Percentiles rank a stretch among this genome's conserved stretches.
phyloP scores from a whole-genome alignment of 495 filamentous ascomycete species.

The Podospora comata region DNA sequence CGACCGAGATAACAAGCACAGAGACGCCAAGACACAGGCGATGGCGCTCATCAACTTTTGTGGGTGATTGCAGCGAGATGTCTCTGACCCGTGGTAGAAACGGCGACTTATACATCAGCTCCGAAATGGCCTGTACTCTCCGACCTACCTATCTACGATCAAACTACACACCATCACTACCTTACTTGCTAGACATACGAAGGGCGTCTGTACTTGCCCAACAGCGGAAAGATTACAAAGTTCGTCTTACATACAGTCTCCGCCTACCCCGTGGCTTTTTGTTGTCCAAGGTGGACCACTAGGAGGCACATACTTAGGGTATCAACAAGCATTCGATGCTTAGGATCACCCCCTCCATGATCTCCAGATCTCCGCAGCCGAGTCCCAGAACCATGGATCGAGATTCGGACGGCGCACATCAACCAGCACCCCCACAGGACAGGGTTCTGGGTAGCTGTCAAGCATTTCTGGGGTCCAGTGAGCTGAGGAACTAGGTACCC shows the following conservation, averaged over 20 bases:
- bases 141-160: not conserved
- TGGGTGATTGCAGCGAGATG: not conserved
- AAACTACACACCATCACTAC: not conserved
- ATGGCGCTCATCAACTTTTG: not conserved
- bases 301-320: not conserved
- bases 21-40: not conserved
- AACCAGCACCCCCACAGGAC: constrained; percentile 6
- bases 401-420: constrained; percentile 6
- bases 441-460: not conserved
- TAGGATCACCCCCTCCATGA: constrained; percentile 1
- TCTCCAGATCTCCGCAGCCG: constrained; percentile 14
- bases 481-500: not conserved
- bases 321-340: not conserved
- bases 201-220: not conserved
- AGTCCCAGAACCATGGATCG: constrained; percentile 21
- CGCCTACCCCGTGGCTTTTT: not conserved
- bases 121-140: not conserved
- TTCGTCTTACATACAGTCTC: not conserved
- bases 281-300: not conserved
- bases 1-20: not conserved
- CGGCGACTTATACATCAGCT: not conserved
- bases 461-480: constrained; percentile 1
- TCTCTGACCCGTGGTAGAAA: not conserved
- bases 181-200: not conserved
- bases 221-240: not conserved